Evolutionary conservation across 1,284 basidiomycete species (phyloP), one percentile per base, ranked within the genome.

Genomic region (Pascua sp.): DNA sequence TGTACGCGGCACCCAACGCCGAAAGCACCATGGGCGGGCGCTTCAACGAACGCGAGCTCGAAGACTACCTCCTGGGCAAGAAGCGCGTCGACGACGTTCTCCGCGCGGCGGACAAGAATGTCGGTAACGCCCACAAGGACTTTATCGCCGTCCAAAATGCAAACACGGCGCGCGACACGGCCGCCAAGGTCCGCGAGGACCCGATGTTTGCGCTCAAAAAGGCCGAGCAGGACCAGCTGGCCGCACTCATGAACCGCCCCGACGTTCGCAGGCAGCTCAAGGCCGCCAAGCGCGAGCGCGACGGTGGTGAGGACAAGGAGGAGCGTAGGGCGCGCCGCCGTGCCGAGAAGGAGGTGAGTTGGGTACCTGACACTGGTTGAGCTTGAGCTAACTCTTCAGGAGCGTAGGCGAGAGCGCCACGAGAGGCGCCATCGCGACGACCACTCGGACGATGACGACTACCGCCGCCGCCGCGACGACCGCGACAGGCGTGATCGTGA

Each of bases 11-110:
- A 1, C 95, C 96, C 2, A 90, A 90, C 0, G 90, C 89, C 13
- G 87, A 81, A 56, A 85, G 90, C 65, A 95, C 91, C 64, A 60
- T 77, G n/a, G 77, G 77, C 11, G 76, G 76, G 2, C 67, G 70
- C 18, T 65, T 76, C 15, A 72, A 71, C 17, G 78, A 89, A 37
- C 91, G 90, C 65, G 95, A 98, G 61, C 78, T 98, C 66, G 96
- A 98, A 79, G 92, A 95, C 67, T 98, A 98, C 71, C 80, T 98
- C 7, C 81, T 98, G 37, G 96, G 95, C n/a, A 98, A 98, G 84
- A 97, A 95, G 80, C 80, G 95, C 53, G 94, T 98, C 1, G 96
- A 98, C 77, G 93, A 98, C 79, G 88, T 97, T 32, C 78, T 98
- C 61, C 90, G 86, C 52, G 77, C 73, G 37, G 89, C 86, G 44